Evolutionary conservation across 2,329 filamentous ascomycete genomes (phyloP).

Genomic region (Colletotrichum horii): DNA sequence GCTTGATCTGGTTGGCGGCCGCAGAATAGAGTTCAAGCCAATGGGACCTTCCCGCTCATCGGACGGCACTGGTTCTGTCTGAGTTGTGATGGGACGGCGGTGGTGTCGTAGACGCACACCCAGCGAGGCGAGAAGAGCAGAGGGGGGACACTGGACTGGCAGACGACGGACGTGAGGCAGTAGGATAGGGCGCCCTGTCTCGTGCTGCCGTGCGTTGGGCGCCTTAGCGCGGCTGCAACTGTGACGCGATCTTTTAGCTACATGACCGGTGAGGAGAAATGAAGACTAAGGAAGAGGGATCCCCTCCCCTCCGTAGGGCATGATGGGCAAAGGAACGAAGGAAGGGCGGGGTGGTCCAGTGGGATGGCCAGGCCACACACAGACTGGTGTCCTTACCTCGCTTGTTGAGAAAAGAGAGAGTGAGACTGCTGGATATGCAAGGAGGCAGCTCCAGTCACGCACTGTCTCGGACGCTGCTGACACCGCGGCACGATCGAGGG

Average conservation of each 20-base stretch:
- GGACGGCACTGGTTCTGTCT: neutral
- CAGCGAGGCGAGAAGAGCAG: neutral
- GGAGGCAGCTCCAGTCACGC: neutral
- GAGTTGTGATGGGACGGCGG: neutral
- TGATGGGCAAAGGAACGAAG: neutral
- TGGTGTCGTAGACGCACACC: neutral
- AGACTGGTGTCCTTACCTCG: neutral
- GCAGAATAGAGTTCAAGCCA: slow-evolving; percentile 17
- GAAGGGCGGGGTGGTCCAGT: neutral
- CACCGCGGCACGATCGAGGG: neutral
- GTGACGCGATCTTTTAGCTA: slow-evolving; percentile 1
- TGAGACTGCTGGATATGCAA: neutral
- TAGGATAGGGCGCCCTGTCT: neutral
- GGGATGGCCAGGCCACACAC: neutral
- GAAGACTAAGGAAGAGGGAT: neutral
- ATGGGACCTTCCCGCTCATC: slow-evolving; percentile 14
- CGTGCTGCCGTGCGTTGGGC: neutral
- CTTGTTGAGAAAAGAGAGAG: slow-evolving; percentile 5
- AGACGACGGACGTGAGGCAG: neutral
- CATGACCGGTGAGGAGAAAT: neutral
- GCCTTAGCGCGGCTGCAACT: slow-evolving; percentile 7
- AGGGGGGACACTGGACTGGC: neutral
- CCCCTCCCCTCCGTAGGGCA: neutral
- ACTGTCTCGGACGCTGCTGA: neutral
- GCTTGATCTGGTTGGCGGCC: slow-evolving; percentile 8